Evolutionary conservation across 1,139 yeast genomes (phyloP).

Genomic region (Saccharomyces hybrid): DNA sequence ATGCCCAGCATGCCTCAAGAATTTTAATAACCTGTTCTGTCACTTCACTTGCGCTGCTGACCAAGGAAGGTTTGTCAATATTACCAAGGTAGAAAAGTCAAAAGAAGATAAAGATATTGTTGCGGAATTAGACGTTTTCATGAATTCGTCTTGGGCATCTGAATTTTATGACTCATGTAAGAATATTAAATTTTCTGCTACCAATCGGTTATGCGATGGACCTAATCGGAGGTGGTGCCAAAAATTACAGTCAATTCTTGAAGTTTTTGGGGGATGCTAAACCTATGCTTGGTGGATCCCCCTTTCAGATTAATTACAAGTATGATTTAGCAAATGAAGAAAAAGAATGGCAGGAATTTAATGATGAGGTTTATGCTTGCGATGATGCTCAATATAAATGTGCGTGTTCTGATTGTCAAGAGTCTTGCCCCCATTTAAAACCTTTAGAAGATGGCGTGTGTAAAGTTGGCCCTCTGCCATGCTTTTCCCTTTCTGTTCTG

Average conservation of each 20-base stretch:
- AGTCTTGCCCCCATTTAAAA: slow-evolving; percentile 65
- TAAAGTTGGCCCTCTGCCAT: slow-evolving; percentile 55
- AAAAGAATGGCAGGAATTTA: slow-evolving; percentile 19
- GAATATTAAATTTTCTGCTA: slow-evolving; percentile 83
- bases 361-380: slow-evolving; percentile 40
- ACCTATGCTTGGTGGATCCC: slow-evolving; percentile 89
- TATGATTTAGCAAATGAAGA: slow-evolving; percentile 36
- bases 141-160: slow-evolving; percentile 52
- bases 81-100: slow-evolving; percentile 49
- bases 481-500: slow-evolving; percentile 60
- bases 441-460: slow-evolving; percentile 40
- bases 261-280: slow-evolving; percentile 91
- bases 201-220: slow-evolving; percentile 97
- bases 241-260: slow-evolving; percentile 58
- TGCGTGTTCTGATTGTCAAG: slow-evolving; percentile 86
- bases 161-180: slow-evolving; percentile 77
- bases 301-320: slow-evolving; percentile 80
- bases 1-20: slow-evolving; percentile 89
- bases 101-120: slow-evolving; percentile 55
- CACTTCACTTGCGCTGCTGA: slow-evolving; percentile 85
- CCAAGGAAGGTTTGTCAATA: slow-evolving; percentile 67
- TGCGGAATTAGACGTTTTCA: slow-evolving; percentile 58
- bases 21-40: slow-evolving; percentile 80
- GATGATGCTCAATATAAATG: slow-evolving; percentile 55
- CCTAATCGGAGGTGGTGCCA: slow-evolving; percentile 92